Evolutionary conservation across 2,329 filamentous ascomycete genomes (phyloP).

Genomic region (Coleophoma eucalyptorum): DNA sequence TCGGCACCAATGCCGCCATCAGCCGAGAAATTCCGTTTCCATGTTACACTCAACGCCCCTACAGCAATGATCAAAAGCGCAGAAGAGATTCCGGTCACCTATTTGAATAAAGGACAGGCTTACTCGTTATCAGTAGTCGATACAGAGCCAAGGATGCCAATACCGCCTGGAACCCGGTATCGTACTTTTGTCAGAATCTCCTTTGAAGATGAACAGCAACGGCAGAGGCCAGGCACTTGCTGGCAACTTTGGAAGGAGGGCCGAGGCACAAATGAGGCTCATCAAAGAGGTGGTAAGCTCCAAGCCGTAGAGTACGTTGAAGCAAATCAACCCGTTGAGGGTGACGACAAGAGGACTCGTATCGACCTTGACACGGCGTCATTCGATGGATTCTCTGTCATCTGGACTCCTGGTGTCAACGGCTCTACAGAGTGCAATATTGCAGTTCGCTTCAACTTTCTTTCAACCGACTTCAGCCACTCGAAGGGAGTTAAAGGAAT

Average conservation of each 20-base stretch:
- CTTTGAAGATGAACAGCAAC: conserved; percentile 93
- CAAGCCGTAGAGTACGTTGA: conserved; percentile 95
- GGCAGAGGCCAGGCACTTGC: conserved; percentile 75
- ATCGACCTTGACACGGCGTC: conserved; percentile 73
- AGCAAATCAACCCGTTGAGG: conserved; percentile 52
- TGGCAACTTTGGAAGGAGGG: conserved; percentile 97
- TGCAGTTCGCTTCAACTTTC: conserved; percentile 93
- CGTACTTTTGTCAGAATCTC: conserved; percentile 92
- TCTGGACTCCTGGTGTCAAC: conserved; percentile 74
- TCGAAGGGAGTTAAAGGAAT: conserved; percentile 99
- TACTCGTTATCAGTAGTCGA: conserved; percentile 86
- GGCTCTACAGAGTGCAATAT: conserved; percentile 75
- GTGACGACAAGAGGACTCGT: conserved; percentile 62
- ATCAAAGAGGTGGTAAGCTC: conserved; percentile 86
- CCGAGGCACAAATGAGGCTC: conserved; percentile 89
- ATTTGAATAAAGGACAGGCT: conserved; percentile 95
- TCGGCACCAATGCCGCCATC: conserved; percentile 44
- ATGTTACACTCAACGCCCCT: conserved; percentile 85
- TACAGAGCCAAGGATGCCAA: conserved; percentile 58
- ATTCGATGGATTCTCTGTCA: conserved; percentile 90
- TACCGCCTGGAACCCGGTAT: conserved; percentile 64
- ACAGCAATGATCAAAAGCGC: conserved; percentile 92
- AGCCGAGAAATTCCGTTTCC: conserved; percentile 79
- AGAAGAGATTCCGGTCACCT: conserved; percentile 94
- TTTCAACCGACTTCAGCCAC: conserved; percentile 97